A percentile compares a stretch with the other conserved stretches of the same genome.
Conservation (phyloP, 306 rosid species). For the Cercis canadensis region DNA sequence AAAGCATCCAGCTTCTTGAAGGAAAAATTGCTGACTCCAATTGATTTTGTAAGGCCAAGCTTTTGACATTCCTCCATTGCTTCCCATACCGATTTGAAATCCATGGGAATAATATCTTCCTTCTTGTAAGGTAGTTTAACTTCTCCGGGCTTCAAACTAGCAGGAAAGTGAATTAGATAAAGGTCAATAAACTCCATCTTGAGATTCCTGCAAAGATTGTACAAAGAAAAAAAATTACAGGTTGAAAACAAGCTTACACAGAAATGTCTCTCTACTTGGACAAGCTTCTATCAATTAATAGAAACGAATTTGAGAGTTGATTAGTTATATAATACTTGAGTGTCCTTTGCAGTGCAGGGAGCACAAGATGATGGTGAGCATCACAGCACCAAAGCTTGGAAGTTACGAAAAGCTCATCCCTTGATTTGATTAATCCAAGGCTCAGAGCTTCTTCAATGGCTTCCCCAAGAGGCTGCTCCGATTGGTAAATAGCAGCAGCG, state of each 20-base stretch:
- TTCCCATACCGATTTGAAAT: conserved; percentile 30
- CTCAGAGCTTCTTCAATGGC: conserved; percentile 40
- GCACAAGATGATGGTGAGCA: conserved; percentile 38
- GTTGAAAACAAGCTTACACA: too few species aligned
- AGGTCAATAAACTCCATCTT: conserved; percentile 26
- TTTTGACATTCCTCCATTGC: conserved; percentile 32
- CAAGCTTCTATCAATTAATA: too few species aligned
- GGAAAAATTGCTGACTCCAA: conserved; percentile 35
- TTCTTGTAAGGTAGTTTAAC: conserved; percentile 22
- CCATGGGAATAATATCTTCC: conserved; percentile 20
- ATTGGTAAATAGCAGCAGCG: conserved; percentile 30
- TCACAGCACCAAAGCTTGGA: conserved; percentile 41
- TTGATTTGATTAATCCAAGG: conserved; percentile 36
- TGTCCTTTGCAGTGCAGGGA: conserved; percentile 35
- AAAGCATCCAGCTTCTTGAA: conserved; percentile 8
- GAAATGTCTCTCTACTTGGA: too few species aligned
- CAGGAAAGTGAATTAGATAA: conserved; percentile 29
- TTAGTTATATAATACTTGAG: conserved; percentile 15
- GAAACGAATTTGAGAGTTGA: neutral
- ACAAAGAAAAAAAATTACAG: neutral
- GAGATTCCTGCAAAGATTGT: conserved; percentile 13
- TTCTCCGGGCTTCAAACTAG: conserved; percentile 13
- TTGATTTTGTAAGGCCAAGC: conserved; percentile 31
- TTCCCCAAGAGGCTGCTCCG: conserved; percentile 42
- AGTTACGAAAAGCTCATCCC: conserved; percentile 46